Evolutionary conservation across 129 eudicot species (phyloP), one percentile per base, ranked within the genome.

Genomic region (Flaveria ramosissima): DNA sequence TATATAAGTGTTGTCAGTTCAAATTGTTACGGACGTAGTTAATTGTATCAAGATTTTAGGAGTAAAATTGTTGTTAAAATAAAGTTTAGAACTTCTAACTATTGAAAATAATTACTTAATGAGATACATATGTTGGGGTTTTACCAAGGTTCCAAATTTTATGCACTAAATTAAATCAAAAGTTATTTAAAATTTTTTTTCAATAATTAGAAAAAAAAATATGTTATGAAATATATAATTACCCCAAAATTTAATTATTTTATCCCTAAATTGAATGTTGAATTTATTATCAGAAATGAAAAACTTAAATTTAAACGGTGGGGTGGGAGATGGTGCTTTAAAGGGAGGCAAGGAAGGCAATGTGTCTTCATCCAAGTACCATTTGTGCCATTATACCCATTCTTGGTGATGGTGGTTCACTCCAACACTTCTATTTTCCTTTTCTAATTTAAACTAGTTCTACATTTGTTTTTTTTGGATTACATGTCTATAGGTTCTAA

Each of bases 341-440:
- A 80, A 80, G 83, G 83, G 26, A 80, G 83, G 83, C 75, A 78
- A 78, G 63, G 70, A 80, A 80, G 83, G 74, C 74, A 66, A 80
- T 19, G 43, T 56, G 83, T 80, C 83, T 73, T 80, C 62, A 80
- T 80, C 83, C 79, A 73, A 73, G 68, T 66, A 80, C 59, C 63
- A 80, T 73, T 73, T 73, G 78, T 55, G 74, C 75, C 75, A 80
- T 67, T 73, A 80, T 73, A 73, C 83, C 57, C 67, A 63, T 63
- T 72, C 32, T 79, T 66, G 70, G 83, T 80, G 83, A 23, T 50
- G 68, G 78, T 72, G 72, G 83, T 80, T 80, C 26, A 48, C 21
- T 73, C 26, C 61, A 64, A 73, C 72, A 12, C 6, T 27, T 64
- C 16, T 51, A 30, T 50, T 62, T 50, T 9, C 3, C 13, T 48